Evolutionary conservation across 768 basidiomycete species (phyloP).

Genomic region (Amanita pallidorosea): DNA sequence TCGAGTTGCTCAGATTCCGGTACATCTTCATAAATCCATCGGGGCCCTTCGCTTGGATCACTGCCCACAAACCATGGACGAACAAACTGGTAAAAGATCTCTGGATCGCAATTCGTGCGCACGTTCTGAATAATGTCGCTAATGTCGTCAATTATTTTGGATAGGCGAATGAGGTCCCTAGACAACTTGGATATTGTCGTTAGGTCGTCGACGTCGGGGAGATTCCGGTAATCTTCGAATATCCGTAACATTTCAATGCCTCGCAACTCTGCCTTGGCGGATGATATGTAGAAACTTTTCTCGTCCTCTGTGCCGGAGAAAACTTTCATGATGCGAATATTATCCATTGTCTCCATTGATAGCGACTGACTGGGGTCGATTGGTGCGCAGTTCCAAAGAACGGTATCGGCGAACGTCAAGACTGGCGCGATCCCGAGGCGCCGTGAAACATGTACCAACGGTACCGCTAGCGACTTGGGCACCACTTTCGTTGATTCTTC

Average conservation of each 20-base stretch:
- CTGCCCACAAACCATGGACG: constrained; percentile 93
- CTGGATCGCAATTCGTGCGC: constrained; percentile 67
- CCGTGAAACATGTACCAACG: constrained; percentile 66
- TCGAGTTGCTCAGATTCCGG: constrained; percentile 45
- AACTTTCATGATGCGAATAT: constrained; percentile 59
- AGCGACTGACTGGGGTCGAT: constrained; percentile 46
- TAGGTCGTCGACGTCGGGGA: constrained; percentile 58
- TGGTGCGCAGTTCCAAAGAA: constrained; percentile 84
- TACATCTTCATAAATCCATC: constrained; percentile 79
- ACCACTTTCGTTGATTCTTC: constrained; percentile 37
- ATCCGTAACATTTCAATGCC: constrained; percentile 82
- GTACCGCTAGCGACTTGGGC: constrained; percentile 68
- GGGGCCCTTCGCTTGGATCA: constrained; percentile 39
- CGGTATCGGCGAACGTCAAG: constrained; percentile 91
- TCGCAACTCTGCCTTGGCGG: constrained; percentile 75
- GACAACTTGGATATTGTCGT: constrained; percentile 58
- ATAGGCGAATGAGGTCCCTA: constrained; percentile 58
- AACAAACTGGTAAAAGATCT: constrained; percentile 80
- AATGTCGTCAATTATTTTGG: constrained; percentile 63
- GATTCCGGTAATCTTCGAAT: constrained; percentile 76
- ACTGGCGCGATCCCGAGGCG: constrained; percentile 83
- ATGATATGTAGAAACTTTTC: constrained; percentile 75
- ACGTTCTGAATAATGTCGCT: constrained; percentile 59
- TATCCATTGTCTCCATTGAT: constrained; percentile 36
- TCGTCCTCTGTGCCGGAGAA: constrained; percentile 89